Evolutionary conservation across 1,139 yeast genomes (phyloP).

Genomic region (Yamadazyma mexicana): DNA sequence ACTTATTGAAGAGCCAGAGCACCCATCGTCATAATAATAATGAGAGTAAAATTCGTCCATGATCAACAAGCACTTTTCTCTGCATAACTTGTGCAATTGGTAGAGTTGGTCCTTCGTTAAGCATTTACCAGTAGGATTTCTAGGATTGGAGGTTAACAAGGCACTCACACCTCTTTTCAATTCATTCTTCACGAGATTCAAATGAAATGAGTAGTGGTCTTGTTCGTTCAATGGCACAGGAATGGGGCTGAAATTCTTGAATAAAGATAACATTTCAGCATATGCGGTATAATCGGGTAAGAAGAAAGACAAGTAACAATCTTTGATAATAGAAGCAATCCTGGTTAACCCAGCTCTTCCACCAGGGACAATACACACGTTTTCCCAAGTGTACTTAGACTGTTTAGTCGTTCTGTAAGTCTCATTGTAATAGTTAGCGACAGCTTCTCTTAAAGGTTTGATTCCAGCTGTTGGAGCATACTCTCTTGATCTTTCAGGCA

Average conservation of each 20-base stretch:
- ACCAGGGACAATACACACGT: conserved; percentile 69
- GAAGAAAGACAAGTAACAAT: conserved; percentile 62
- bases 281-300: conserved; percentile 72
- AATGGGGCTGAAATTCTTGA: conserved; percentile 66
- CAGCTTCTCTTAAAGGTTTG: conserved; percentile 58
- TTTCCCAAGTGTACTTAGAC: conserved; percentile 62
- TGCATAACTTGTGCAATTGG: conserved; percentile 56
- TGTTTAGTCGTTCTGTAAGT: conserved; percentile 51
- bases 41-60: conserved; percentile 72
- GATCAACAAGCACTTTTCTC: conserved; percentile 57
- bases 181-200: conserved; percentile 56
- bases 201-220: conserved; percentile 61
- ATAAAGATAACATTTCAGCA: conserved; percentile 69
- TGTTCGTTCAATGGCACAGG: conserved; percentile 65
- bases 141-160: conserved; percentile 60
- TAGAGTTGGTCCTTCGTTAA: conserved; percentile 53
- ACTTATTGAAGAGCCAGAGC: conserved; percentile 57
- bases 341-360: conserved; percentile 70
- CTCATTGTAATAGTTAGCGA: conserved; percentile 60
- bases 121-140: conserved; percentile 68
- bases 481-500: conserved; percentile 56
- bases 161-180: conserved; percentile 65
- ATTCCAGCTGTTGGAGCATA: conserved; percentile 70
- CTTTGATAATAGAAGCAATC: conserved; percentile 64
- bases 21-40: conserved; percentile 60